Base-by-base conservation (phyloP, 768 basidiomycete species). In the Pisolithus orientalis region DNA sequence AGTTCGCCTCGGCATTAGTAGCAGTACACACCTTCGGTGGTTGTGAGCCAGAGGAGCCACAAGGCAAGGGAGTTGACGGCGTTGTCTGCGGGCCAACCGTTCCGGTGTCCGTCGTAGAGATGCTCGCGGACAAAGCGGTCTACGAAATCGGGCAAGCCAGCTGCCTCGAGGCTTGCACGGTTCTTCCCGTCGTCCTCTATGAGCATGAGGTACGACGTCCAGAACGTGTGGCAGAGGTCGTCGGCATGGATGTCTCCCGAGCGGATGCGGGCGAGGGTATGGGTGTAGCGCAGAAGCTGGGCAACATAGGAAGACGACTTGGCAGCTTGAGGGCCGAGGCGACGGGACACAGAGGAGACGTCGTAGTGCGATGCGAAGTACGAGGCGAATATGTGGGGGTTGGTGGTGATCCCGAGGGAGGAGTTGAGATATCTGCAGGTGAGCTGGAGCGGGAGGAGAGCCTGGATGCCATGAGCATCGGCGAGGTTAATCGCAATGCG, bases 141-240 rank as follows among this genome's bases (percentile, higher is more conserved):
- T 8, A 80, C 70, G 40, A 78, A 82, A 5, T 54, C 55, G 37
- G 73, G 71, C 3, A 83, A 69, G 4, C 76, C 75, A 0, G 80
- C 84, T 24, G 66, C 70, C 51, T 77, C 70, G 45, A 87, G 77
- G 65, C 82, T 82, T 4, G 58, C 67, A 34, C 72, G 71, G 62
- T 88, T 88, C 62, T 75, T 76, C 32, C 83, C 84, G 65, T 87
- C 85, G 66, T 84, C 80, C 55, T 87, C 85, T 4, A 78, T 66
- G 64, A 84, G 63, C 73, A 88, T 77, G 40, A 84, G 59, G 48
- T 76, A 80, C 5, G 73, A 72, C 0, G 65, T 67, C 67, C 76
- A 78, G 21, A 88, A 71, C 1, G 68, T 59, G 0, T 65, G 57
- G 11, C 63, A 57, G 52, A 71, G 21, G 34, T 52, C 34, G 24